Conservation (phyloP, 2,329 filamentous ascomycete species). For the Paracoccidioides lutzii region DNA sequence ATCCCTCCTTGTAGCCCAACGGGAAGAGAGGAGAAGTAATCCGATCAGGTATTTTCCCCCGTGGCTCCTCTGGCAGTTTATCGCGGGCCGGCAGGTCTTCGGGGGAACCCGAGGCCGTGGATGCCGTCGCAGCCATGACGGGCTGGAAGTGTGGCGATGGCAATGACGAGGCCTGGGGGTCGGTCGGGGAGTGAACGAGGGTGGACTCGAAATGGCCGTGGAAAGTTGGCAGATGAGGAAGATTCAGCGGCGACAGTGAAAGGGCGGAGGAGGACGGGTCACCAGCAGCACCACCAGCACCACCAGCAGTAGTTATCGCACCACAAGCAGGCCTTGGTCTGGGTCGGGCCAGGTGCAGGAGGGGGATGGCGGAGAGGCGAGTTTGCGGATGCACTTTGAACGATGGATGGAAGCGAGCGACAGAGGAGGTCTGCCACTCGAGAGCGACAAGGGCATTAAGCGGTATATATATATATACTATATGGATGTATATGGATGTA, state of each 20-base stretch:
- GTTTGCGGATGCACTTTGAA: slow-evolving; percentile 18
- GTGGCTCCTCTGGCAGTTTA: slow-evolving; percentile 11
- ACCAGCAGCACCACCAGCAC: neutral
- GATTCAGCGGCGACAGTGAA: neutral
- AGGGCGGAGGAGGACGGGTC: slow-evolving; percentile 8
- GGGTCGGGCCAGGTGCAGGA: slow-evolving; percentile 16
- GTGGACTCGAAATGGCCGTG: slow-evolving; percentile 9
- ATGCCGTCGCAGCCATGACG: slow-evolving; percentile 7
- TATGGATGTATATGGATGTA: no score
- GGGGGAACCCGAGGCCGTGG: slow-evolving; percentile 12
- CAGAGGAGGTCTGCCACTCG: slow-evolving; percentile 17
- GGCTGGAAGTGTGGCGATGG: slow-evolving; percentile 4
- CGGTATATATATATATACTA: no score
- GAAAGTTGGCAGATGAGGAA: slow-evolving; percentile 1
- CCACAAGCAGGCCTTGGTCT: slow-evolving; percentile 17
- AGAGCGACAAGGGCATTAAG: neutral
- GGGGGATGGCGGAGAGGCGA: slow-evolving; percentile 14
- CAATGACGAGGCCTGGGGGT: neutral
- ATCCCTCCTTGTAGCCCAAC: slow-evolving; percentile 80
- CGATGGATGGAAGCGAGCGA: slow-evolving; percentile 11
- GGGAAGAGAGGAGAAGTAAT: slow-evolving; percentile 52
- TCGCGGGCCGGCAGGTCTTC: slow-evolving; percentile 16
- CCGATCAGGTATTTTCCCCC: slow-evolving; percentile 22
- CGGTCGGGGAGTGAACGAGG: slow-evolving; percentile 4
- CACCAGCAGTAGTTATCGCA: neutral